phyloP scores from a whole-genome alignment of 805 yeast species.

The Saturnispora diversa region DNA sequence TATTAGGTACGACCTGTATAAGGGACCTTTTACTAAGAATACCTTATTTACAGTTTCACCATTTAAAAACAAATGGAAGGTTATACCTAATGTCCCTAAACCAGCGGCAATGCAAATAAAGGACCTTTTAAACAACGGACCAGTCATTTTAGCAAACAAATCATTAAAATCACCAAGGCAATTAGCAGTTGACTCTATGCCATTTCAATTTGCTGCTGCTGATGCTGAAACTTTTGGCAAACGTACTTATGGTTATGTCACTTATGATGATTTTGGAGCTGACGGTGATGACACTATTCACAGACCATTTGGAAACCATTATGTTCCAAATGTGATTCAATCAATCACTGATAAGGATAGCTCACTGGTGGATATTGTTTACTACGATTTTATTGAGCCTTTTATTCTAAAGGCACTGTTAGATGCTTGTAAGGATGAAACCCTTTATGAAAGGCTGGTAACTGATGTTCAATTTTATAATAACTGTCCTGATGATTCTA shows the following conservation, averaged over 20 bases:
- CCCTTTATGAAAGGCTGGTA: slow-evolving; percentile 15
- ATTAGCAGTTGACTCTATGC: slow-evolving; percentile 16
- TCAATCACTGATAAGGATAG: slow-evolving; percentile 27
- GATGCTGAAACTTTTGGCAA: slow-evolving; percentile 2
- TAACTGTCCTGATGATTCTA: slow-evolving; percentile 32
- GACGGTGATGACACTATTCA: slow-evolving; percentile 84
- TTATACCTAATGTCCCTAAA: slow-evolving; percentile 49
- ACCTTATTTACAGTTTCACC: slow-evolving; percentile 81
- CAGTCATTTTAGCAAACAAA: slow-evolving; percentile 28
- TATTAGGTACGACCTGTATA: slow-evolving; percentile 74
- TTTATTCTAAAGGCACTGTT: slow-evolving; percentile 22
- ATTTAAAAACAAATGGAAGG: slow-evolving; percentile 72
- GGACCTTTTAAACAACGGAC: slow-evolving; percentile 47
- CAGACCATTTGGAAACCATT: slow-evolving; percentile 46
- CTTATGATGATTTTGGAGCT: slow-evolving; percentile 75
- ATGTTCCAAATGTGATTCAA: slow-evolving; percentile 74
- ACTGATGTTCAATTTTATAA: slow-evolving; percentile 19
- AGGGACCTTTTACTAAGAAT: slow-evolving; percentile 77
- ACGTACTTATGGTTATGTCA: slow-evolving; percentile 61
- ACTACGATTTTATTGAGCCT: slow-evolving; percentile 62
- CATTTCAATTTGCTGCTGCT: background rate
- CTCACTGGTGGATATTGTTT: slow-evolving; percentile 57
- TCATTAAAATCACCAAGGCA: slow-evolving; percentile 23
- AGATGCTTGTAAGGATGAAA: slow-evolving; percentile 17
- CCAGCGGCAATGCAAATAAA: slow-evolving; percentile 47